A percentile compares a stretch with the other conserved stretches of the same genome.
phyloP scores from a whole-genome alignment of 768 basidiomycete genomes.

The Mrakia hoshinonis region DNA sequence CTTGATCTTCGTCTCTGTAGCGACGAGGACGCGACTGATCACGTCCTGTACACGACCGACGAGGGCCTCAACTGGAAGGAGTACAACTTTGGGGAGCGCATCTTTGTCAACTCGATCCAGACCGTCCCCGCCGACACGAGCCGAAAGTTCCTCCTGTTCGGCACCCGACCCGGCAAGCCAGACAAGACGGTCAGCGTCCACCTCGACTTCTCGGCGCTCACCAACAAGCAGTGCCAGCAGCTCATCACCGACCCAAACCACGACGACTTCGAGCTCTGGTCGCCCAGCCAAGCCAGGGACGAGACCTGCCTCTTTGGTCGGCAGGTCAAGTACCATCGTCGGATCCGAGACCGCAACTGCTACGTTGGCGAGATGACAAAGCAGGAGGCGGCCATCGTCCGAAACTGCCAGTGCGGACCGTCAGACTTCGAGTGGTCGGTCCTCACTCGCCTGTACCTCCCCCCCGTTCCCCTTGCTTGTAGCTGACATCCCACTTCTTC shows the following conservation, averaged over 20 bases:
- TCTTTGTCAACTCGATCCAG: conserved; percentile 67
- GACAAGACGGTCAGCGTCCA: conserved; percentile 61
- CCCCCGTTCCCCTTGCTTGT: neutral
- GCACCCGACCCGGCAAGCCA: conserved; percentile 48
- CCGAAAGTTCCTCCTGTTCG: conserved; percentile 79
- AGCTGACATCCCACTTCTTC: neutral
- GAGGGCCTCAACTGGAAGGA: conserved; percentile 82
- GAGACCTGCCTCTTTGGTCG: conserved; percentile 87
- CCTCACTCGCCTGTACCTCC: neutral
- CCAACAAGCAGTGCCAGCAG: conserved; percentile 60
- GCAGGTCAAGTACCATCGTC: conserved; percentile 88
- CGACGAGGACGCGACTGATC: conserved; percentile 86
- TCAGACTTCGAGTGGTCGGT: conserved; percentile 91
- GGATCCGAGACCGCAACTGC: conserved; percentile 68
- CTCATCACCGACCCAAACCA: conserved; percentile 60
- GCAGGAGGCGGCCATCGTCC: conserved; percentile 43
- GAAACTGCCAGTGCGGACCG: conserved; percentile 62
- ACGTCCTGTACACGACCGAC: conserved; percentile 78
- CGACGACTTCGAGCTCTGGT: conserved; percentile 97
- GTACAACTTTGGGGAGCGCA: conserved; percentile 68
- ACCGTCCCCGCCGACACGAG: conserved; percentile 87
- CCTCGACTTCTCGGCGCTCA: conserved; percentile 77
- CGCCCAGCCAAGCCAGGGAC: conserved; percentile 76
- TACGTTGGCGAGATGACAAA: conserved; percentile 64
- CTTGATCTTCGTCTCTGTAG: neutral